Evolutionary conservation across 768 basidiomycete genomes (phyloP), one percentile per base, ranked within the genome.

Genomic region (Chlorophyllum brunneum): DNA sequence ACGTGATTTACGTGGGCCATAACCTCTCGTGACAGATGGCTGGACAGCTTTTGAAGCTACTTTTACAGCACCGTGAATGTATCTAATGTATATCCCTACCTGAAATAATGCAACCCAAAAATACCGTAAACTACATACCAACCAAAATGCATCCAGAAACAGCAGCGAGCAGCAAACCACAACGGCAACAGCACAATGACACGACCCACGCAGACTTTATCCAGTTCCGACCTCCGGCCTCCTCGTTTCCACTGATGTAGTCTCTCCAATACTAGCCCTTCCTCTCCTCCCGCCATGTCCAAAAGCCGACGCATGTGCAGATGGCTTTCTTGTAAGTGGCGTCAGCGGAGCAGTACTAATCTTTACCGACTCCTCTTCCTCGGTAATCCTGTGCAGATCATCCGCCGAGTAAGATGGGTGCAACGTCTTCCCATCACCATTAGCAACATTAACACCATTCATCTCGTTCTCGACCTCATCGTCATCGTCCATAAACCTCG

Each of bases 281-380:
- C 77, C 78, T 64, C 80, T 82, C 54, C 74, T 78, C 54, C 82
- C 37, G 4, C 29, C 43, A 30, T 40, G 38, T 15, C 38, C 37
- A n/a, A 15, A 16, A 6, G 37, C n/a, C 7, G 13, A 20, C 38
- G 26, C 43, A 46, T 46, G 69, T 5, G 59, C 65, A 47, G 86
- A 86, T 10, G 83, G 83, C 54, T 81, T 82, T 54, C 82, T 75
- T 10, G 88, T 88, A 42, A 89, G 73, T 5, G 83, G 85, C 8
- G 85, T 83, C 27, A 74, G 72, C 30, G 73, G 27, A 29, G 22
- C 29, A 29, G 29, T 72, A 53, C 72, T 63, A 20, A 74, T 62
- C 30, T 56, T 70, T 52, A 73, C 54, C 23, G 68, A 59, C 10
- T 55, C 56, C 23, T 73, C 71, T n/a, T 65, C 70, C 15, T 70